These are phyloP conservation scores for Phytopythium delawarense DNA, from an alignment of 352 stramenopile species.

Conservation along the genomic window DNA sequence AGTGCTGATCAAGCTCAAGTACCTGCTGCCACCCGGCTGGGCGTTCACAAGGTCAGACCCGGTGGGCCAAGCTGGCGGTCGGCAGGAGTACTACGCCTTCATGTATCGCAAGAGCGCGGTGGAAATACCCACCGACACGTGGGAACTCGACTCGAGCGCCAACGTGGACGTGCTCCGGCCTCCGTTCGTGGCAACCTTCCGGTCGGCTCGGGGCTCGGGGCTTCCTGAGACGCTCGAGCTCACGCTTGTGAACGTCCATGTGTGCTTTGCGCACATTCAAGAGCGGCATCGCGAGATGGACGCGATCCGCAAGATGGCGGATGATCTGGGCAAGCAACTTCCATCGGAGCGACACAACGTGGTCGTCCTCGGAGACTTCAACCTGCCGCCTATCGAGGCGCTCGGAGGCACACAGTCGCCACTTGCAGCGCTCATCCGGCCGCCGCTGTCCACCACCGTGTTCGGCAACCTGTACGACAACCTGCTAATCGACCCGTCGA, in stretches of 20 bases:
- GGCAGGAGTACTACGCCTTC: conserved; percentile 48
- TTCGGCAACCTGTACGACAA: conserved; percentile 67
- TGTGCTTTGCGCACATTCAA: conserved; percentile 33
- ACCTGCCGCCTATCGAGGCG: conserved; percentile 50
- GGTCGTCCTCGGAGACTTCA: conserved; percentile 64
- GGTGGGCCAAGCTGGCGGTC: conserved; percentile 17
- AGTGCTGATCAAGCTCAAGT: conserved; percentile 57
- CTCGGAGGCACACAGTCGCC: conserved; percentile 15
- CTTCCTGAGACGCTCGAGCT: conserved; percentile 23
- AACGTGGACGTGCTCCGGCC: conserved; percentile 22
- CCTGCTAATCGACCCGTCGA: conserved; percentile 39
- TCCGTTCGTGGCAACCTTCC: conserved; percentile 48
- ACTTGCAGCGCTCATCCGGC: conserved; percentile 39
- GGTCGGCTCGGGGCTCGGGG: conserved; percentile 9
- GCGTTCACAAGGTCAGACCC: conserved; percentile 48
- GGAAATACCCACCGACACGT: conserved; percentile 18
- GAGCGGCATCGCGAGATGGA: conserved; percentile 26
- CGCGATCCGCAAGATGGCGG: conserved; percentile 29
- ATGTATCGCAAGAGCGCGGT: conserved; percentile 41
- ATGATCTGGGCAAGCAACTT: conserved; percentile 10
- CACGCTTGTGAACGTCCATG: conserved; percentile 45
- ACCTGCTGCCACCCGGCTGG: conserved; percentile 42
- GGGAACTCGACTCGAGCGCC: conserved; percentile 12
- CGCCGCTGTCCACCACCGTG: conserved; percentile 45
- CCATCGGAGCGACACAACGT: conserved; percentile 22